Evolutionary conservation across 768 basidiomycete species (phyloP), one percentile per base, ranked within the genome.

Genomic region (Agrocybe praecox): DNA sequence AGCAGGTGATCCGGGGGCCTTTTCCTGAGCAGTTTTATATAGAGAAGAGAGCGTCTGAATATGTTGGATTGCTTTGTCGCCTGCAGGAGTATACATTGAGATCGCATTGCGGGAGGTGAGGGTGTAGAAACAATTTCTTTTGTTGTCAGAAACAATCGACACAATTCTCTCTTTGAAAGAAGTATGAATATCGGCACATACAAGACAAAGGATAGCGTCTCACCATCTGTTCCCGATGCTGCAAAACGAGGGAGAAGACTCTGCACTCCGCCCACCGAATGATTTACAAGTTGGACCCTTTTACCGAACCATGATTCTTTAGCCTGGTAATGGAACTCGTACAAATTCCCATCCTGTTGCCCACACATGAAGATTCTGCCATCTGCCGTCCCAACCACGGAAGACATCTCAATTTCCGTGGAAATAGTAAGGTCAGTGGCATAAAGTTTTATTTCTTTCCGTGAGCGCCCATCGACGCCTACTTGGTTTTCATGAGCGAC

Each of bases 351-450:
- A 65, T 96, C 94, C 65, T 89, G 86, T 10, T 82, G 77, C 14
- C 92, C 92, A 50, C 83, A 83, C 90, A 96, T 92, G 74, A 98
- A 96, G 59, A 97, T 94, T 52, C 95, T 82, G 44, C 96, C 96
- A 34, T 89, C 85, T 22, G 77, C 67, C 1, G 90, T 92, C 7
- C 92, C 92, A 54, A 84, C 78, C 46, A 97, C 89, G 43, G 89
- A 88, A 3, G 84, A 77, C 93, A 98, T 96, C 67, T 92, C 87
- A 53, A 93, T 80, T 57, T 94, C 92, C 12, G 88, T 87, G 2
- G 86, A 73, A 33, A 92, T 78, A 2, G 84, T 81, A 70, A 97
- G 83, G 71, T 96, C 94, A 23, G 95, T 96, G 53, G 90, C 89
- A 74, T 93, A 98, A 58, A 98, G 83, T 61, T 88, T 90, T 70